Conservation (phyloP, 192 early-diverging fungal species). For the Backusella luteola region DNA sequence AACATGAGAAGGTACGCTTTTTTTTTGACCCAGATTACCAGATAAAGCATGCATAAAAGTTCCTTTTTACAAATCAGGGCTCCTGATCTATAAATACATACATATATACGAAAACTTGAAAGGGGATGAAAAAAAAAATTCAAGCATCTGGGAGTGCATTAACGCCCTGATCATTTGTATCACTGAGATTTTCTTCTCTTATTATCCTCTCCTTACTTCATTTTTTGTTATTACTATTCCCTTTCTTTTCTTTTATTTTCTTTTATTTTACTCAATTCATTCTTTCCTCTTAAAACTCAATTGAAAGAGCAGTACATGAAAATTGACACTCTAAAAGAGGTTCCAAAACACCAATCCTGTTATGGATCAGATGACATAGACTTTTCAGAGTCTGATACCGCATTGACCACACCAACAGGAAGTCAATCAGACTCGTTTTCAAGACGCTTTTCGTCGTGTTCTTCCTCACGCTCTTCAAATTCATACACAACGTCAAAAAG, state of each 20-base stretch:
- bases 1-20: background rate
- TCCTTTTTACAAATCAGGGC: background rate
- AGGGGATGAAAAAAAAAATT: background rate
- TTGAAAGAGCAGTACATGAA: background rate
- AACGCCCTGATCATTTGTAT: background rate
- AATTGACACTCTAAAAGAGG: constrained; percentile 1
- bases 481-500: background rate
- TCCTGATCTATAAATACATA: background rate
- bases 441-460: background rate
- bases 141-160: constrained; percentile 1
- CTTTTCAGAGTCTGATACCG: background rate
- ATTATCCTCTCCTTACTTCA: constrained; percentile 1
- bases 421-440: background rate
- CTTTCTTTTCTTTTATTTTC: background rate
- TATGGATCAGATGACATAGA: background rate
- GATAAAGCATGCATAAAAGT: background rate
- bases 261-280: background rate
- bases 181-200: background rate
- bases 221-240: background rate
- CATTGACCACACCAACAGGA: background rate
- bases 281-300: background rate
- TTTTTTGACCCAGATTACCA: background rate
- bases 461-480: background rate
- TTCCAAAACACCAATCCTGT: background rate
- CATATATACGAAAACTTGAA: background rate